Conservation (phyloP, 1,139 yeast species). For the Kodamaea ohmeri region DNA sequence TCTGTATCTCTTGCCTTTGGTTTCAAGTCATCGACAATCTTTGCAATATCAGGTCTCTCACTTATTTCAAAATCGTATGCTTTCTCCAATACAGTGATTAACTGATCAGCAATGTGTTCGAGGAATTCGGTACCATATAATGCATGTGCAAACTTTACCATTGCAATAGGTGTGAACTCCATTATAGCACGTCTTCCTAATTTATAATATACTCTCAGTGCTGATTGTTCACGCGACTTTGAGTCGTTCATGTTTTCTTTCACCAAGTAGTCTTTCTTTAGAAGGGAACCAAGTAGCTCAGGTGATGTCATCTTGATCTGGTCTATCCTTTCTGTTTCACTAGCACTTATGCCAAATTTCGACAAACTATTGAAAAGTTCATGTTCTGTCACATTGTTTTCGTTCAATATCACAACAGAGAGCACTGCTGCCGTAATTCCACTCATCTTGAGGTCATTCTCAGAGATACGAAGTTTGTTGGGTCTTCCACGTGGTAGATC, state of each 20-base stretch:
- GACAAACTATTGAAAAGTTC: constrained; percentile 23
- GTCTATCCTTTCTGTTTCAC: constrained; percentile 9
- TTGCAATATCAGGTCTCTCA: neutral
- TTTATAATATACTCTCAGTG: constrained; percentile 17
- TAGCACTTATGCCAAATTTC: constrained; percentile 31
- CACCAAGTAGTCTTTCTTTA: constrained; percentile 32
- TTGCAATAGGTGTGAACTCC: constrained; percentile 34
- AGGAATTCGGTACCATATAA: constrained; percentile 31
- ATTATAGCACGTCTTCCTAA: constrained; percentile 35
- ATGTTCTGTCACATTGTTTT: constrained; percentile 32
- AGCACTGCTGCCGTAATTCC: constrained; percentile 31
- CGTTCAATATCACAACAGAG: constrained; percentile 31
- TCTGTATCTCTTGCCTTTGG: neutral
- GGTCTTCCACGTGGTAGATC: constrained; percentile 8
- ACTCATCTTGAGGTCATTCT: constrained; percentile 28
- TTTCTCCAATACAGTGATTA: constrained; percentile 28
- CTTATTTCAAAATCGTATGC: constrained; percentile 18
- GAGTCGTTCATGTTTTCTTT: constrained; percentile 19
- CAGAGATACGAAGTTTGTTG: constrained; percentile 18
- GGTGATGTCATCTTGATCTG: constrained; percentile 18
- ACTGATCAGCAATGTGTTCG: constrained; percentile 20
- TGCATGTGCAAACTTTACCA: constrained; percentile 26
- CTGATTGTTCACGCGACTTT: constrained; percentile 1
- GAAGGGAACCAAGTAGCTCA: constrained; percentile 31
- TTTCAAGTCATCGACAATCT: neutral